These are phyloP conservation scores for Tetratostichococcus sp. DNA, from an alignment of 139 green algal genomes.

Conservation along the genomic window DNA sequence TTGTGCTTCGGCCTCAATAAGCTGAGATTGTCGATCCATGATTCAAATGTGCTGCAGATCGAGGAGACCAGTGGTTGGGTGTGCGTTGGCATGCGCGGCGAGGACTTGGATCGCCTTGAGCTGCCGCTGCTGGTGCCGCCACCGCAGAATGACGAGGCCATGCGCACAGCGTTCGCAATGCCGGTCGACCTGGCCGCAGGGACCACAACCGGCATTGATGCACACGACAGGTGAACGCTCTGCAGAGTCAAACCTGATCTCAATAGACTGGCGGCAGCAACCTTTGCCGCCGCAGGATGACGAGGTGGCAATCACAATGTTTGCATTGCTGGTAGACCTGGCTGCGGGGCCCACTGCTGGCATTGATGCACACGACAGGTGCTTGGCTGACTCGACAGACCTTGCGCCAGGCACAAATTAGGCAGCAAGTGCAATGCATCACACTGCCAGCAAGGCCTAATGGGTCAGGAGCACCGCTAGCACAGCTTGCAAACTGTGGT, in stretches of 20 bases:
- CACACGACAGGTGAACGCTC: slow-evolving; percentile 57
- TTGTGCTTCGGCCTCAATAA: too few species aligned
- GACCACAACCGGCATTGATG: slow-evolving; percentile 93
- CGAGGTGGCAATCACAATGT: slow-evolving; percentile 25
- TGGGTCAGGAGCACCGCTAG: too few species aligned
- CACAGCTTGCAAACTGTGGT: too few species aligned
- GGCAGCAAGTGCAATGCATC: too few species aligned
- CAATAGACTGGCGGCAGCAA: too few species aligned
- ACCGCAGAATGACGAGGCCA: slow-evolving; percentile 75
- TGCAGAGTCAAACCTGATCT: too few species aligned
- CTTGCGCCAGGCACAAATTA: too few species aligned
- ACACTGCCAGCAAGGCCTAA: too few species aligned
- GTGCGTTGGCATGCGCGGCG: slow-evolving; percentile 60
- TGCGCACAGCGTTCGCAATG: slow-evolving; percentile 95
- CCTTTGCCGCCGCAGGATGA: too few species aligned
- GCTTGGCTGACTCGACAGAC: too few species aligned
- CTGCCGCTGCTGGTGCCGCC: slow-evolving; percentile 91
- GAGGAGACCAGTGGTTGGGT: slow-evolving; percentile 16
- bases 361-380: slow-evolving; percentile 84
- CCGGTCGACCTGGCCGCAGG: slow-evolving; percentile 63
- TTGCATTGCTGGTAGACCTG: slow-evolving; percentile 87
- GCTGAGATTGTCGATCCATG: too few species aligned
- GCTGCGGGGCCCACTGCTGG: slow-evolving; percentile 81
- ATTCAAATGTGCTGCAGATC: neutral
- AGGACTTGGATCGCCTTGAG: slow-evolving; percentile 79